Evolutionary conservation across 257 asterid species (phyloP).

Genomic region (Nicotiana sylvestris): DNA sequence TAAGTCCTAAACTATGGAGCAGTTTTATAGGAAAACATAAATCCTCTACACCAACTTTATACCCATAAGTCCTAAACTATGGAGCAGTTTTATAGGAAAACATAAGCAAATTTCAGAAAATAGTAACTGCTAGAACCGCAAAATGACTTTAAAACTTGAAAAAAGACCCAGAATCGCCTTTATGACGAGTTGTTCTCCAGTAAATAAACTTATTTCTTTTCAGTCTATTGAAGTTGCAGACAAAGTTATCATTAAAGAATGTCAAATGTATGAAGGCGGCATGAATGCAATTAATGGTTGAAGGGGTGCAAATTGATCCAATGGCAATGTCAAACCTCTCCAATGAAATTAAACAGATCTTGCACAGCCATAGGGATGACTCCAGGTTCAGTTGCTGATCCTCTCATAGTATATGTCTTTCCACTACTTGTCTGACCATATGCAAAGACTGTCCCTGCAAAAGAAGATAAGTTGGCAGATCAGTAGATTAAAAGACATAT

Average conservation of each 20-base stretch:
- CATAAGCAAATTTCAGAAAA: neutral
- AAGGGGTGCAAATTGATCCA: neutral
- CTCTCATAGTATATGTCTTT: constrained; percentile 95
- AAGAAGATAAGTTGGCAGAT: constrained; percentile 12
- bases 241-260: neutral
- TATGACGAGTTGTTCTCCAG: neutral
- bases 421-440: constrained; percentile 99
- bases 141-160: neutral
- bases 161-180: neutral
- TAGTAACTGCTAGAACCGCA: neutral
- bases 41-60: neutral
- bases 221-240: neutral
- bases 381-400: constrained; percentile 83
- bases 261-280: neutral
- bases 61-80: neutral
- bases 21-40: neutral
- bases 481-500: constrained; percentile 1
- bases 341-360: constrained; percentile 65
- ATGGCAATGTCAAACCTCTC: constrained; percentile 47
- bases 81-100: neutral
- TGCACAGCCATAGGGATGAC: constrained; percentile 81
- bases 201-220: neutral
- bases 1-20: neutral
- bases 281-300: neutral
- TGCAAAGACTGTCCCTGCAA: constrained; percentile 88